Evolutionary conservation across 75 land plant genomes (phyloP).

Genomic region (Selaginella tamariscina): DNA sequence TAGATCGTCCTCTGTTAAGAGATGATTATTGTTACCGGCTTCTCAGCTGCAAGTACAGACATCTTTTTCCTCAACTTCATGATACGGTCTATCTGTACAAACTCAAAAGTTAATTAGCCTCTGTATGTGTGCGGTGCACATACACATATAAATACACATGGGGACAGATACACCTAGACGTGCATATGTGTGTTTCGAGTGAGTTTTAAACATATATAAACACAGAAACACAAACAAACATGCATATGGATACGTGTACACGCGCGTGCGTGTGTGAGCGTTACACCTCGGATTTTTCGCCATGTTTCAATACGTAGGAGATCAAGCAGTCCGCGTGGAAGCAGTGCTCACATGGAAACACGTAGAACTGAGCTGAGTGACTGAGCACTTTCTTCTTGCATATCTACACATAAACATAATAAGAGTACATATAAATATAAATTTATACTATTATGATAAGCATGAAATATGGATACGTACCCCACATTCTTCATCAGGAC

Average conservation of each 20-base stretch:
- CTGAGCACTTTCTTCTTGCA: background rate
- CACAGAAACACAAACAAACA: too few relatives aligned
- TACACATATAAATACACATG: background rate
- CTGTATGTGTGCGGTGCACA: too few relatives aligned
- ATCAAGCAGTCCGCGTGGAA: conserved; percentile 89
- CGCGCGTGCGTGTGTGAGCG: background rate
- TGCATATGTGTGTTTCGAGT: background rate
- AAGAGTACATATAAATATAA: background rate
- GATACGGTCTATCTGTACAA: conserved; percentile 59
- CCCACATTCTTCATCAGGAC: conserved; percentile 90
- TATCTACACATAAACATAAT: background rate
- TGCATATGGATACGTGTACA: background rate
- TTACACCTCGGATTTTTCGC: conserved; percentile 58
- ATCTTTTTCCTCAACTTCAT: conserved; percentile 66
- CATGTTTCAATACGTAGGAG: conserved; percentile 62
- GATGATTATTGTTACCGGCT: background rate
- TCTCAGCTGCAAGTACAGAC: conserved; percentile 26
- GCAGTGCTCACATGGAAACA: conserved; percentile 94
- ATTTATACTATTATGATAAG: background rate
- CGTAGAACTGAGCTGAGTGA: conserved; percentile 68
- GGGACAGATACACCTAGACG: background rate
- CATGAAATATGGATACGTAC: conserved; percentile 31
- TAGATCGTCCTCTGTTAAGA: background rate
- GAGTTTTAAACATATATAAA: background rate
- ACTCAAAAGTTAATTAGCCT: conserved; percentile 2